Base-by-base conservation (phyloP, 2,329 filamentous ascomycete species). In the Aspergillus proliferans region DNA sequence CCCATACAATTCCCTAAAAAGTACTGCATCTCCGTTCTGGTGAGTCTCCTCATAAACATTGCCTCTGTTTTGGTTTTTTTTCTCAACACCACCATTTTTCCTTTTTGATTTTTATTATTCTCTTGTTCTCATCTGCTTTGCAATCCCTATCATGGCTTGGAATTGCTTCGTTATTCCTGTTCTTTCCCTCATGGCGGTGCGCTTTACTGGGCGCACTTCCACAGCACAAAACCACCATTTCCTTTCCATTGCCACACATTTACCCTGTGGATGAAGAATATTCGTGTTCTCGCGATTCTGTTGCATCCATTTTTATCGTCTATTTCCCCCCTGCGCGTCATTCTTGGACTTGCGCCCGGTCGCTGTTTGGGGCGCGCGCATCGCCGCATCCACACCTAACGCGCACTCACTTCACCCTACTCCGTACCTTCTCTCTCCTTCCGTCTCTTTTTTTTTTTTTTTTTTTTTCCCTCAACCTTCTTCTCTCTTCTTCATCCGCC, bases 1-100 rank as follows among this genome's bases (percentile, higher is more conserved):
- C 60, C 64, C 66, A 67, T 67, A 69, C 64, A 66, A 60, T 54
- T 58, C 51, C 51, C 51, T 54, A 69, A 66, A 64, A 61, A 59
- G 64, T 69, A 67, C 64, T 64, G 56, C 61, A 64, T 63, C 64
- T 60, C 61, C 62, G 59, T 56, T 57, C 60, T 58, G 62, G 66
- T 69, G 59, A 65, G 63, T 61, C 61, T 59, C 61, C 64, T 57
- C 58, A 60, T 64, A 58, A 61, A 63, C 56, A 61, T 52, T 56
- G 52, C 43, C 18, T 21, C 47, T 49, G 50, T 53, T 53, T 52
- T 52, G 44, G 52, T 49, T 50, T 53, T 54, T 54, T 49, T 46
- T 10, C 47, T 55, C 50, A 56, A 58, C 60, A 61, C 58, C 58
- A 65, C 61, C 57, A 61, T 56, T 51, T 54, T 47, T 52, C 50